Evolutionary conservation across 768 basidiomycete species (phyloP).

Genomic region (Termitomyces bulborhizus): DNA sequence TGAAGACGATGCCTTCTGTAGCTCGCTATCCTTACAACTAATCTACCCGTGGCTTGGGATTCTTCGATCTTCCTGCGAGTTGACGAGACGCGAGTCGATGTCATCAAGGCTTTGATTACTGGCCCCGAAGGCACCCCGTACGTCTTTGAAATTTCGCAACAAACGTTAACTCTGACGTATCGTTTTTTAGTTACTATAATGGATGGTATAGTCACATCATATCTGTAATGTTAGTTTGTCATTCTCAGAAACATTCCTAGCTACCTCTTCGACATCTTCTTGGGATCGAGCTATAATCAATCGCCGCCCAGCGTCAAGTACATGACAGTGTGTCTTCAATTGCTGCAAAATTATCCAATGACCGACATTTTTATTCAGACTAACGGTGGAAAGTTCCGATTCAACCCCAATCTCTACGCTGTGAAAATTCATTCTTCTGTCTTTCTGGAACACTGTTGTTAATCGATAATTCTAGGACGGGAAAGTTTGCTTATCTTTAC

Average conservation of each 20-base stretch:
- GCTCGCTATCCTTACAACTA: slow-evolving; percentile 91
- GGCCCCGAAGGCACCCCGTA: slow-evolving; percentile 94
- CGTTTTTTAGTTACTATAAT: slow-evolving; percentile 64
- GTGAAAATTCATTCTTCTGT: slow-evolving; percentile 29
- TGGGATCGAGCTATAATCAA: slow-evolving; percentile 85
- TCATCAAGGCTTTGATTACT: slow-evolving; percentile 88
- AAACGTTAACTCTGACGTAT: slow-evolving; percentile 4
- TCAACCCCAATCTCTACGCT: slow-evolving; percentile 94
- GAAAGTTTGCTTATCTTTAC: slow-evolving; percentile 87
- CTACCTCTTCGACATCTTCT: slow-evolving; percentile 83
- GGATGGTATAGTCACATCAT: slow-evolving; percentile 59
- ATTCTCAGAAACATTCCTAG: slow-evolving; percentile 2
- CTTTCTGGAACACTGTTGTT: background rate
- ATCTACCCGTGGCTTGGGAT: slow-evolving; percentile 91
- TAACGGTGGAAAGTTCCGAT: slow-evolving; percentile 81
- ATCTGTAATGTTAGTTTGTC: background rate
- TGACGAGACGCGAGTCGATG: slow-evolving; percentile 86
- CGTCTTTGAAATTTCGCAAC: slow-evolving; percentile 21
- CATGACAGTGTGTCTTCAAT: slow-evolving; percentile 43
- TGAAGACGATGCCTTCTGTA: slow-evolving; percentile 18
- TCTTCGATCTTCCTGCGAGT: slow-evolving; percentile 92
- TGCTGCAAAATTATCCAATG: background rate
- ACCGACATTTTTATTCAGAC: slow-evolving; percentile 42
- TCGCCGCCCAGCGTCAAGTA: slow-evolving; percentile 68
- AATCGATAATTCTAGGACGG: slow-evolving; percentile 53